These are phyloP conservation scores for Wickerhamomyces alni DNA, from an alignment of 805 yeast species.

Conservation along the genomic window DNA sequence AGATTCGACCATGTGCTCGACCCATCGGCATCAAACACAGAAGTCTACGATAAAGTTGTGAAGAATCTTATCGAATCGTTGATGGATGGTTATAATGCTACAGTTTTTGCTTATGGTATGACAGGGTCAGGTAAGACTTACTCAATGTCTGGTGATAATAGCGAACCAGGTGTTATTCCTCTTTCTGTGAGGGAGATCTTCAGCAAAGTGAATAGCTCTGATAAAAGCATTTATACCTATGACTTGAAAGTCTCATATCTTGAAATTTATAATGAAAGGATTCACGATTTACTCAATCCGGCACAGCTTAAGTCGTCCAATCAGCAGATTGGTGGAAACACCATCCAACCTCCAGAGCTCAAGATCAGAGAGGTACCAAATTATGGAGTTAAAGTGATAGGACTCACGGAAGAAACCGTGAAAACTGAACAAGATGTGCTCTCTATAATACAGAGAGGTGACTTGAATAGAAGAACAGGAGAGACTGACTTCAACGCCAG, in stretches of 20 bases:
- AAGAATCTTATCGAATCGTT: slow-evolving; percentile 47
- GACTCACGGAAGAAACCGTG: slow-evolving; percentile 61
- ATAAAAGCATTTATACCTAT: slow-evolving; percentile 27
- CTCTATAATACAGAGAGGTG: slow-evolving; percentile 59
- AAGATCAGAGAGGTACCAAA: slow-evolving; percentile 71
- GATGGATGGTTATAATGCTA: slow-evolving; percentile 75
- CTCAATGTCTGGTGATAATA: slow-evolving; percentile 70
- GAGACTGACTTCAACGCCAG: slow-evolving; percentile 86
- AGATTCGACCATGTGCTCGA: slow-evolving; percentile 75
- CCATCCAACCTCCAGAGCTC: slow-evolving; percentile 38
- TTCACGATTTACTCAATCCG: slow-evolving; percentile 63
- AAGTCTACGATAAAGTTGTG: slow-evolving; percentile 56
- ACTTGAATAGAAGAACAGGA: slow-evolving; percentile 68
- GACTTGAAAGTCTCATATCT: slow-evolving; percentile 64
- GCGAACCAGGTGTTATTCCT: slow-evolving; percentile 76
- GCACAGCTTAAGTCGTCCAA: slow-evolving; percentile 9
- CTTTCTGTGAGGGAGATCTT: slow-evolving; percentile 69
- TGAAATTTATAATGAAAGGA: slow-evolving; percentile 90
- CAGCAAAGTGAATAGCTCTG: slow-evolving; percentile 15
- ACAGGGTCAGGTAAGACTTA: slow-evolving; percentile 94
- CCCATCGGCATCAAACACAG: slow-evolving; percentile 44
- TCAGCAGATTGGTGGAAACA: neutral
- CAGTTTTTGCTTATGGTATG: slow-evolving; percentile 94
- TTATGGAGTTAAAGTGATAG: slow-evolving; percentile 69
- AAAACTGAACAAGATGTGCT: slow-evolving; percentile 53